Percentiles rank a stretch among this genome's conserved stretches.
phyloP scores from a whole-genome alignment of 208 protist species.

The Trypanosoma melophagium region DNA sequence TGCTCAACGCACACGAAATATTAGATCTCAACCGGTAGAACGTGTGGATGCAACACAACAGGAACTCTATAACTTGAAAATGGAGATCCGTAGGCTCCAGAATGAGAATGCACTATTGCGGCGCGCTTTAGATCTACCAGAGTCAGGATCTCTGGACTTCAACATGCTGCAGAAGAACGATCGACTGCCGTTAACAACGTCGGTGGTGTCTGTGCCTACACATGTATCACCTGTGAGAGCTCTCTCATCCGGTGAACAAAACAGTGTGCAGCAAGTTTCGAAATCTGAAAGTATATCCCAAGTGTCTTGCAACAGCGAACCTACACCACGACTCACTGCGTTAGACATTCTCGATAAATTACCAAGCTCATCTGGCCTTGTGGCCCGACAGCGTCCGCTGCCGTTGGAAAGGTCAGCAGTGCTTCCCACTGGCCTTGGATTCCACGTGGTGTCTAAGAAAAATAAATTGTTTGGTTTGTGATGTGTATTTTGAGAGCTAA shows the following conservation, averaged over 20 bases:
- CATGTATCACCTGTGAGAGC: neutral
- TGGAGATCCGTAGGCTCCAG: constrained; percentile 33
- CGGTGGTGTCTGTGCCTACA: neutral
- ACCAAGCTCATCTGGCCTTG: constrained; percentile 17
- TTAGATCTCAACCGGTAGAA: constrained; percentile 43
- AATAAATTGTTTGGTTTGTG: constrained; percentile 17
- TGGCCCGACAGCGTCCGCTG: neutral
- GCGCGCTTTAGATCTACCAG: constrained; percentile 31
- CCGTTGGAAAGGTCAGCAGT: neutral
- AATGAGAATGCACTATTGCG: constrained; percentile 65
- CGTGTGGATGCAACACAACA: constrained; percentile 69
- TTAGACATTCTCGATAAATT: constrained; percentile 18
- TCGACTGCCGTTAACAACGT: neutral
- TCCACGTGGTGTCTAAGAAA: constrained; percentile 22
- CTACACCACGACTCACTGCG: constrained; percentile 3
- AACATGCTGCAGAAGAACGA: neutral
- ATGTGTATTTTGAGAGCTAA: neutral
- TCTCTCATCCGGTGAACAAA: too few relatives aligned
- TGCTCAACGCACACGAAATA: constrained; percentile 70
- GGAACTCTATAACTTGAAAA: constrained; percentile 52
- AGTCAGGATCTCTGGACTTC: constrained; percentile 9
- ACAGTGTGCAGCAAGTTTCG: neutral
- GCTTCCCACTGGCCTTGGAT: constrained; percentile 12
- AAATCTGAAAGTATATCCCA: neutral
- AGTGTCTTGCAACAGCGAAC: neutral